phyloP scores from a whole-genome alignment of 345 rosid genomes.

The Heritiera fomes region DNA sequence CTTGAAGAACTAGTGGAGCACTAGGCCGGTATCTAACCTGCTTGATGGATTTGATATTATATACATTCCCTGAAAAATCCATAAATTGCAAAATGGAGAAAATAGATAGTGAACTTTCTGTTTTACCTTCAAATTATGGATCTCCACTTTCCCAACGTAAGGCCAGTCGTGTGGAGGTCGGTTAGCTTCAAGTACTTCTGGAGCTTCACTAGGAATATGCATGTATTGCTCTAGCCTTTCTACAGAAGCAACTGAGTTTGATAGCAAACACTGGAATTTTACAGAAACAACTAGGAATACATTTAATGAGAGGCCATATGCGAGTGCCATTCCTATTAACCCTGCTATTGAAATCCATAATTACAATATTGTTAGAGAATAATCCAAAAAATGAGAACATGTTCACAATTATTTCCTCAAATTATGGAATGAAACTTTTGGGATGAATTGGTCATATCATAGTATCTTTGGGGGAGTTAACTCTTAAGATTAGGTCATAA shows the following conservation, averaged over 20 bases:
- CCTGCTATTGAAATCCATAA: conserved; percentile 36
- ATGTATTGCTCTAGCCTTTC: conserved; percentile 71
- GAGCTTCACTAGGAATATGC: conserved; percentile 69
- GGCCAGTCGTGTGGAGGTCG: conserved; percentile 55
- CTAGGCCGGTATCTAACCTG: conserved; percentile 59
- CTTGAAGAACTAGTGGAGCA: conserved; percentile 62
- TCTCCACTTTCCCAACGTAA: conserved; percentile 48
- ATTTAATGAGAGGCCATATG: conserved; percentile 65
- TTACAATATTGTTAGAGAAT: neutral
- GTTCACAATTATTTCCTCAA: too few relatives aligned
- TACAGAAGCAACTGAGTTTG: conserved; percentile 49
- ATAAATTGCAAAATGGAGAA: neutral
- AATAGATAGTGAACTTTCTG: neutral
- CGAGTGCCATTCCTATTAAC: conserved; percentile 60
- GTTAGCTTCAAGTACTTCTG: conserved; percentile 46
- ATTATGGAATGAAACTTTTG: neutral
- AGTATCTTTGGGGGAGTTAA: neutral
- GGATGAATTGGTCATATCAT: neutral
- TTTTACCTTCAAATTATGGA: conserved; percentile 51
- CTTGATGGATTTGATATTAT: conserved; percentile 1
- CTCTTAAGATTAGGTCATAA: neutral
- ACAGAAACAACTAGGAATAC: conserved; percentile 45
- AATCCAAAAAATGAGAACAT: too few relatives aligned
- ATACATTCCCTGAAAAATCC: neutral
- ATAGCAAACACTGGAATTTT: conserved; percentile 50